Conservation (phyloP, 768 basidiomycete genomes). For the Xerocomellus chrysenteron region DNA sequence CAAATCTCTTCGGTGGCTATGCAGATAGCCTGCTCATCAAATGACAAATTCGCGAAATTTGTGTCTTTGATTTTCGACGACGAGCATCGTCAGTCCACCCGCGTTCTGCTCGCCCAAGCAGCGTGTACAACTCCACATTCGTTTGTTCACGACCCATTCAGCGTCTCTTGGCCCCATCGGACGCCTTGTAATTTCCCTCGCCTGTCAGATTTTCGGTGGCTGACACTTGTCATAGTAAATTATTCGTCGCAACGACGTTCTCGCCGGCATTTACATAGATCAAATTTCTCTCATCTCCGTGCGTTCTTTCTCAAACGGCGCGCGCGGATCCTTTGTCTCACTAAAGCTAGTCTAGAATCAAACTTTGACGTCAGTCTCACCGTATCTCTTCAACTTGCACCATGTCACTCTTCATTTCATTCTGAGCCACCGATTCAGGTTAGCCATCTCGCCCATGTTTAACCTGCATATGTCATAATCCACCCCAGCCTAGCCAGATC, state of each 20-base stretch:
- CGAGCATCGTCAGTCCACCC: conserved; percentile 11
- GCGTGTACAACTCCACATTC: conserved; percentile 7
- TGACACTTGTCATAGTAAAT: conserved; percentile 20
- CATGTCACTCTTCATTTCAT: conserved; percentile 18
- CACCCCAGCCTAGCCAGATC: conserved; percentile 1
- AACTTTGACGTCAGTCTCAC: conserved; percentile 10
- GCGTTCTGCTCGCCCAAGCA: not conserved
- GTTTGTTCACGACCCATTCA: conserved; percentile 15
- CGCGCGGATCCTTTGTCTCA: conserved; percentile 9
- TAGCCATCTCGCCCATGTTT: not conserved
- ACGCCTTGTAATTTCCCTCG: conserved; percentile 3
- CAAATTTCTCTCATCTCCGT: conserved; percentile 4
- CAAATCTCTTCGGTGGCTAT: conserved; percentile 20
- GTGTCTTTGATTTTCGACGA: conserved; percentile 14
- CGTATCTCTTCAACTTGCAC: conserved; percentile 6
- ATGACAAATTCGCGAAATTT: conserved; percentile 28
- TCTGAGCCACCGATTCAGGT: conserved; percentile 16
- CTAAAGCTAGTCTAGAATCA: conserved; percentile 9
- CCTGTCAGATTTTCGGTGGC: not conserved
- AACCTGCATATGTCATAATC: not conserved
- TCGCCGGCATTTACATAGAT: conserved; percentile 6
- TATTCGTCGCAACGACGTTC: conserved; percentile 9
- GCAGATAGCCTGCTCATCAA: conserved; percentile 16
- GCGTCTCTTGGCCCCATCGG: not conserved
- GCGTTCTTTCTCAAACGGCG: conserved; percentile 5